Evolutionary conservation across 2,329 filamentous ascomycete genomes (phyloP), one percentile per base, ranked within the genome.

Genomic region (Paraphoma sp.): DNA sequence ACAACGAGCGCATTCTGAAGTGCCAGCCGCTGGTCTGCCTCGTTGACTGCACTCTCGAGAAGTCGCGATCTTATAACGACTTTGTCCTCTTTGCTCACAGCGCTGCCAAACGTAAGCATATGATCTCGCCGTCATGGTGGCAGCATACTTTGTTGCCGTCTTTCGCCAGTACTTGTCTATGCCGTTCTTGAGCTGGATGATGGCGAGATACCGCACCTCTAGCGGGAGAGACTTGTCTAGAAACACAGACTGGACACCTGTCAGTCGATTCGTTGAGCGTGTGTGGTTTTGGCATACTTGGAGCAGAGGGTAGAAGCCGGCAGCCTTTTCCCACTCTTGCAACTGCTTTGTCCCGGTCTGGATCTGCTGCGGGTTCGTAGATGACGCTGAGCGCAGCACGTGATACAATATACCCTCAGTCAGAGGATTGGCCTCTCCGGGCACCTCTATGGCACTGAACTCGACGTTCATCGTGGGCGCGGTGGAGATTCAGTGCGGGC

Each of bases 161-260:
- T 84, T 92, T 72, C 95, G 86, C 95, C 95, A 99, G 77, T 93
- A 92, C 73, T 90, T 93, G 74, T 98, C 94, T 76, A 98, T 93
- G 53, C 93, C 95, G 76, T 98, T 97, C 76, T 98, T 98, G 51
- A 99, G 84, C 73, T 97, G 91, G 65, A 98, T 97, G 55, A 98
- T 87, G 52, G 94, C 91, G 10, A 97, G 87, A 70, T 96, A 93
- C 59, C 95, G 90, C 51, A 94, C 86, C 69, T 96, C 89, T 55
- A 86, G 79, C 1, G 92, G 90, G 1, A 96, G 81, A 1, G 87
- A 87, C 59, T 87, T 87, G 79, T 97, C 91, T 61, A 97, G 84
- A 74, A 93, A 97, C 36, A 92, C 86, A 65, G 89, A 85, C 89
- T 96, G 70, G 11, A 57, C 40, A 2, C 4, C 17, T 41, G 47